Base-by-base conservation (phyloP, 257 asterid genomes). In the Solanum dulcamara region DNA sequence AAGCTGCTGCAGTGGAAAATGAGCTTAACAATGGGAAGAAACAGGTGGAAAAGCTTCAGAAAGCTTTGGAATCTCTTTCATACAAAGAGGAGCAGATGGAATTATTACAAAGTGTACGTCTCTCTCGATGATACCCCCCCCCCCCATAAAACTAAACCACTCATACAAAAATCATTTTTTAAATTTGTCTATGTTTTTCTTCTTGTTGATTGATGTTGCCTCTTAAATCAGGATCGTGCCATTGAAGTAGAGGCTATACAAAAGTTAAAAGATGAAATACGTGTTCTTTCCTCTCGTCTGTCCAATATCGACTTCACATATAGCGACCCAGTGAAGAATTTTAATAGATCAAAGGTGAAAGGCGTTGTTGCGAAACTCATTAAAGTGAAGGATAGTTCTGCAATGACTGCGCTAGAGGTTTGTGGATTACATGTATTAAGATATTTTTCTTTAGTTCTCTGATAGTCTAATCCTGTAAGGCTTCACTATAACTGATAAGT, bases 331-430 rank as follows among this genome's bases (percentile, higher is more conserved):
- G 93, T 90, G 64, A 92, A 85, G 89, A 93, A 93, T 87, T 97
- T 97, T 86, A 97, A 97, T 86, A 92, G 90, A 90, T 91, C 98
- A 75, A 92, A 89, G 88, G 99, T 97, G 88, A 97, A 97, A 91
- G 99, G 99, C 11, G 98, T 97, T 86, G 98, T 97, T 86, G 99
- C 98, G 18, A 95, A 92, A 86, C 95, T 97, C 86, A 93, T 97
- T 87, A 93, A 90, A 90, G 98, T 97, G 93, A 97, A 94, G 90
- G 97, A 94, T 87, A 89, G 89, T 89, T 90, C 97, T 59, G 92
- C 98, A 84, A 84, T 90, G 93, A 91, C 94, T 89, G 99, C 99
- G 77, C 89, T 96, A 83, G 99, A 94, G 99, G 99, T 93, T 86
- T 80, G 88, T 81, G 24, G 12, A 35, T 71, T 86, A 86, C 70